Evolutionary conservation across 768 basidiomycete species (phyloP).

Genomic region (Tylopilus plumbeoviolaceoides): DNA sequence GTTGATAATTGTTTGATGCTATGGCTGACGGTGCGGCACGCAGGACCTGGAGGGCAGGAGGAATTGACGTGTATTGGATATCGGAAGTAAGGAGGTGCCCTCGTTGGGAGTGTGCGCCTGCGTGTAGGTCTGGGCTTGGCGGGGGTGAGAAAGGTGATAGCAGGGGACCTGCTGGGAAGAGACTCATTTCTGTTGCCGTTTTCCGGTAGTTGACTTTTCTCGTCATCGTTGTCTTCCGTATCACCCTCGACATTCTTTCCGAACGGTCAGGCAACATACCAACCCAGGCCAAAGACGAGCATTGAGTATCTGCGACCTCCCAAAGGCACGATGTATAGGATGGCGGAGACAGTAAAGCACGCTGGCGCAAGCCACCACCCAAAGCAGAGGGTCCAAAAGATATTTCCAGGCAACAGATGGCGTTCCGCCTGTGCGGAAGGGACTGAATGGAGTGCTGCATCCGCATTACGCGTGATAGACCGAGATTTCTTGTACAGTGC

Average conservation of each 20-base stretch:
- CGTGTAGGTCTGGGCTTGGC: slow-evolving; percentile 10
- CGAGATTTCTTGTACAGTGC: slow-evolving; percentile 97
- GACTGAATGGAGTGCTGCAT: slow-evolving; percentile 86
- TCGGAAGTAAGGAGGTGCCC: slow-evolving; percentile 42
- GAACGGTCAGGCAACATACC: slow-evolving; percentile 98
- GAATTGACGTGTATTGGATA: slow-evolving; percentile 28
- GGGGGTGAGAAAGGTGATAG: slow-evolving; percentile 40
- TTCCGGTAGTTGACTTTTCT: slow-evolving; percentile 33
- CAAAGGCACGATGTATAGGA: slow-evolving; percentile 70
- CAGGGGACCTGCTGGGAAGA: slow-evolving; percentile 34
- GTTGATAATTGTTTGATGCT: slow-evolving; percentile 19
- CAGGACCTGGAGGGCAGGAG: slow-evolving; percentile 59
- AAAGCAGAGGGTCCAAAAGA: slow-evolving; percentile 86
- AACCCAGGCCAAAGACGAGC: slow-evolving; percentile 88
- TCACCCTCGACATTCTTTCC: slow-evolving; percentile 97
- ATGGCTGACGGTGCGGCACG: slow-evolving; percentile 44
- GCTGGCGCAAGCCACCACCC: slow-evolving; percentile 89
- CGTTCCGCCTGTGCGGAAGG: slow-evolving; percentile 95
- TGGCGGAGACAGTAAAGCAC: slow-evolving; percentile 61
- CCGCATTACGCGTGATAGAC: slow-evolving; percentile 93
- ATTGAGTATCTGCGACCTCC: slow-evolving; percentile 83
- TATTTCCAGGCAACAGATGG: slow-evolving; percentile 89
- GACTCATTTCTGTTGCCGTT: slow-evolving; percentile 14
- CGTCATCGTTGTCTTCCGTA: slow-evolving; percentile 39
- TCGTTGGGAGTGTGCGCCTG: slow-evolving; percentile 35